Evolutionary conservation across 495 filamentous ascomycete species (phyloP).

Genomic region (Penicillium canariense): DNA sequence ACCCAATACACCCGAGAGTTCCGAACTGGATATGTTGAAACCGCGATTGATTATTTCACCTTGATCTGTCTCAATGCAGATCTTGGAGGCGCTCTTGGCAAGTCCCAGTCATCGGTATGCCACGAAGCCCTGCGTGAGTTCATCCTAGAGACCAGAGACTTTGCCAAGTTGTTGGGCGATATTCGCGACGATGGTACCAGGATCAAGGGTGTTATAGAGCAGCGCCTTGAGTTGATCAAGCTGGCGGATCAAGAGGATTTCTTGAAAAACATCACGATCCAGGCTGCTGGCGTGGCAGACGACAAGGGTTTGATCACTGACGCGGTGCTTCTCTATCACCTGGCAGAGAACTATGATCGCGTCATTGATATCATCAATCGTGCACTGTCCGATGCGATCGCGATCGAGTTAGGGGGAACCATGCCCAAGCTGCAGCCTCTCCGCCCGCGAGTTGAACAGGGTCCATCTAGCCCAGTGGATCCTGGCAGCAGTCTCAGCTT

Average conservation of each 20-base stretch:
- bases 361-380: constrained; percentile 87
- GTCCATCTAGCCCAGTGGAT: constrained; percentile 26
- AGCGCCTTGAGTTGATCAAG: constrained; percentile 80
- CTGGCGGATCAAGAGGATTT: constrained; percentile 77
- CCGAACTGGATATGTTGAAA: constrained; percentile 78
- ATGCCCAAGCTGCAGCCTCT: constrained; percentile 72
- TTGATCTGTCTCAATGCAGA: constrained; percentile 93
- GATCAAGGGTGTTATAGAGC: constrained; percentile 82
- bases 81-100: constrained; percentile 67
- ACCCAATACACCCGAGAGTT: constrained; percentile 96
- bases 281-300: constrained; percentile 87
- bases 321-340: constrained; percentile 88
- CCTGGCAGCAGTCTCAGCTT: constrained; percentile 69
- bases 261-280: constrained; percentile 78
- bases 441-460: constrained; percentile 53
- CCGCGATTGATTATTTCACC: constrained; percentile 89
- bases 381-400: constrained; percentile 82
- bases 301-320: constrained; percentile 91
- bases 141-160: constrained; percentile 90
- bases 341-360: constrained; percentile 90
- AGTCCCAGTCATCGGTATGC: constrained; percentile 75
- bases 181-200: constrained; percentile 77
- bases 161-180: constrained; percentile 89
- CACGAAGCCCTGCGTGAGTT: constrained; percentile 94
- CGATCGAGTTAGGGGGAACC: constrained; percentile 75